Evolutionary conservation across 345 rosid species (phyloP).

Genomic region (Chamaenerion angustifolium): DNA sequence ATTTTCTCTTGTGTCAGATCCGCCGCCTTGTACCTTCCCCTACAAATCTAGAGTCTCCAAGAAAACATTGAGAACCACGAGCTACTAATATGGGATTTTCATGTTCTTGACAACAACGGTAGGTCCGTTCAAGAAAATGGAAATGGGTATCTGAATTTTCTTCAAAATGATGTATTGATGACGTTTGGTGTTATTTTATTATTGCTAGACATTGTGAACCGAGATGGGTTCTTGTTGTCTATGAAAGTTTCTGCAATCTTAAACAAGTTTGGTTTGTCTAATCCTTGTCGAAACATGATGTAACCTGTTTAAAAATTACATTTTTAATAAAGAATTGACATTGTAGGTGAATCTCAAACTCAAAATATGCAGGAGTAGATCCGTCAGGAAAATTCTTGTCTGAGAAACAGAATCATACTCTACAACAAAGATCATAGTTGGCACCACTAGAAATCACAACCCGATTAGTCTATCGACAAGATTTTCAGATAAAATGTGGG

Average conservation of each 20-base stretch:
- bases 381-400: conserved; percentile 49
- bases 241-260: conserved; percentile 94
- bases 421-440: conserved; percentile 58
- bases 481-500: too few relatives aligned
- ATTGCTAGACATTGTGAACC: conserved; percentile 35
- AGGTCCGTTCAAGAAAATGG: background rate
- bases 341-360: conserved; percentile 88
- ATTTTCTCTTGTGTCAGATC: too few relatives aligned
- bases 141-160: background rate
- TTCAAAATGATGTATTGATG: background rate
- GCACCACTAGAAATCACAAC: conserved; percentile 33
- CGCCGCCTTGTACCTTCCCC: too few relatives aligned
- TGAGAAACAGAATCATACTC: conserved; percentile 55
- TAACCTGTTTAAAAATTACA: background rate
- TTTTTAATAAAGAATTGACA: background rate
- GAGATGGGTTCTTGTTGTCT: conserved; percentile 65
- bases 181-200: background rate
- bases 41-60: too few relatives aligned
- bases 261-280: conserved; percentile 47
- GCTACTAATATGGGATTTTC: too few relatives aligned
- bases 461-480: conserved; percentile 46
- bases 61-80: too few relatives aligned
- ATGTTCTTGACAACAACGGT: conserved; percentile 56
- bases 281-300: background rate
- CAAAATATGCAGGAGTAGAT: conserved; percentile 70